Evolutionary conservation across 257 asterid genomes (phyloP).

Genomic region (Solanum medicagineum): DNA sequence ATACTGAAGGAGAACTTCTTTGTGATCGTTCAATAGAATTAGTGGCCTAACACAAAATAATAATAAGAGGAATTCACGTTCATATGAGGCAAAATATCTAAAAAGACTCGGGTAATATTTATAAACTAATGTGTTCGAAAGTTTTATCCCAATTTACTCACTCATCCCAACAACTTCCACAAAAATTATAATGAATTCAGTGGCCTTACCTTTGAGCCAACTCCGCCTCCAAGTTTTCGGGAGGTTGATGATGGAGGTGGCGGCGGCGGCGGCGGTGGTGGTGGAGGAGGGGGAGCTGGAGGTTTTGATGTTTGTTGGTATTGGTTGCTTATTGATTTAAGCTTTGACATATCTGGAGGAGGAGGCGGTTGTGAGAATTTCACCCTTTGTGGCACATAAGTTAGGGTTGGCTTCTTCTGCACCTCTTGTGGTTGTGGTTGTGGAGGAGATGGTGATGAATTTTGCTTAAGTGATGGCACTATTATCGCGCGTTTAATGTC

Average conservation of each 20-base stretch:
- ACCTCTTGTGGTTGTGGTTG: constrained; percentile 5
- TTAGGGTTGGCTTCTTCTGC: constrained; percentile 18
- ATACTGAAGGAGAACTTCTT: constrained; percentile 6
- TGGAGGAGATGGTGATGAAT: constrained; percentile 4
- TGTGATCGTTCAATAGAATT: background rate
- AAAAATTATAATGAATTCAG: background rate
- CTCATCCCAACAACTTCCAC: background rate
- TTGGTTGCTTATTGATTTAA: constrained; percentile 42
- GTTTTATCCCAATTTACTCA: background rate
- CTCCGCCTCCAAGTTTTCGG: constrained; percentile 4
- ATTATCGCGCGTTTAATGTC: constrained; percentile 49
- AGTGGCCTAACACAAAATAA: background rate
- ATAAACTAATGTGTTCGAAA: background rate
- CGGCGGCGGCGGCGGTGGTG: constrained; percentile 31
- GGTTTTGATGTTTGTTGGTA: constrained; percentile 17
- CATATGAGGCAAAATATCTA: background rate
- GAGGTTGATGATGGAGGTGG: constrained; percentile 22
- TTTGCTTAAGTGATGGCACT: constrained; percentile 55
- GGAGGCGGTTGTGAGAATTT: constrained; percentile 80
- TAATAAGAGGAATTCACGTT: background rate
- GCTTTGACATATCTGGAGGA: constrained; percentile 62
- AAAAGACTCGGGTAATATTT: background rate
- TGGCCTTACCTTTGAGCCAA: background rate
- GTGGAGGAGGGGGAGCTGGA: constrained; percentile 22
- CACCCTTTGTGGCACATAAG: constrained; percentile 45